These are phyloP conservation scores for Mycena metata DNA, from an alignment of 768 basidiomycete genomes.

Conservation along the genomic window DNA sequence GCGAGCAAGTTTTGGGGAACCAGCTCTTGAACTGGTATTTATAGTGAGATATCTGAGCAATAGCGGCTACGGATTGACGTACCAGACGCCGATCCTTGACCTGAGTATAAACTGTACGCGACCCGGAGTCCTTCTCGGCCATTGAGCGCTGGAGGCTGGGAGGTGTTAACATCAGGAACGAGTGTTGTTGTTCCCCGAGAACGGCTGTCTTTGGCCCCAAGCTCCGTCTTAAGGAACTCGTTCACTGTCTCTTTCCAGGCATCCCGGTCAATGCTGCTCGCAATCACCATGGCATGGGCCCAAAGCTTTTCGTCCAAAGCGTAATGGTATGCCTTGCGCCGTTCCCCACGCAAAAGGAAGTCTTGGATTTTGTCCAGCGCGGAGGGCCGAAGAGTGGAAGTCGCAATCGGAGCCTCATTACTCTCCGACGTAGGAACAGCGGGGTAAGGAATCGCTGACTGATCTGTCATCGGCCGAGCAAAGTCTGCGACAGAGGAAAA, in stretches of 20 bases:
- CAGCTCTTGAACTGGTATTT: constrained; percentile 76
- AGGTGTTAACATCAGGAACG: constrained; percentile 36
- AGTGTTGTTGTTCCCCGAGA: constrained; percentile 30
- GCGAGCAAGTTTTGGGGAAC: constrained; percentile 70
- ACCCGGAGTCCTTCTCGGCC: constrained; percentile 83
- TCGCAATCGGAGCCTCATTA: constrained; percentile 68
- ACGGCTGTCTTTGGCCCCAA: constrained; percentile 59
- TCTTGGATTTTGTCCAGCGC: constrained; percentile 83
- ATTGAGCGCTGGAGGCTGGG: constrained; percentile 47
- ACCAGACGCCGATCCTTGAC: constrained; percentile 86
- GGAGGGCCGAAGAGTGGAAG: constrained; percentile 71
- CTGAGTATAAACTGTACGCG: constrained; percentile 87
- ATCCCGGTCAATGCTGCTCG: constrained; percentile 93
- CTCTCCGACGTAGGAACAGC: constrained; percentile 40
- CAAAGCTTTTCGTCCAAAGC: constrained; percentile 92
- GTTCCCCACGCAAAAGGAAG: constrained; percentile 86
- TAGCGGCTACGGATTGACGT: constrained; percentile 42
- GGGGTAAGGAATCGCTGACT: constrained; percentile 40
- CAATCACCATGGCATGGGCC: constrained; percentile 96
- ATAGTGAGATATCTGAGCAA: constrained; percentile 22
- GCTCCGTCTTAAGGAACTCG: constrained; percentile 86
- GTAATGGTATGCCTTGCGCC: constrained; percentile 87
- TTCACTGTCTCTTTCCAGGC: constrained; percentile 92
- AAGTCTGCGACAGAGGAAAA: constrained; percentile 52
- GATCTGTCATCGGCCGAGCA: constrained; percentile 41